Base-by-base conservation (phyloP, 495 filamentous ascomycete genomes). In the Aspergillus bertholletiae region DNA sequence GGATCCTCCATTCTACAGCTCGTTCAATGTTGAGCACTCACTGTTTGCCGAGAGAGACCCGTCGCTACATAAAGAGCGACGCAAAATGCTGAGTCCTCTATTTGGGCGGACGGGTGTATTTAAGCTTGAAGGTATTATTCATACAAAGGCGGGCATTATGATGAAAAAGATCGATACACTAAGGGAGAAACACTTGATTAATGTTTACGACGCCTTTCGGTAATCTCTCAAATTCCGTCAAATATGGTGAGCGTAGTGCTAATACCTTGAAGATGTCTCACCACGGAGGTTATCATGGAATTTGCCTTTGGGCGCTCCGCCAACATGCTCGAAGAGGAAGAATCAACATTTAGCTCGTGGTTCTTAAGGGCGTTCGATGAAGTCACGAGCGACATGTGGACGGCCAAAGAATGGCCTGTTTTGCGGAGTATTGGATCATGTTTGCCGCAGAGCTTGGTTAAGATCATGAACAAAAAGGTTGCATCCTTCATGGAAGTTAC, bases 51-150 rank as follows among this genome's bases (percentile, higher is more conserved):
- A 59, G 40, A 13, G 6, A 0, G 57, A 59, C 7, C 18, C 20
- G 4, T 17, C 13, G 1, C 1, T 51, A 13, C 47, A 51, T 39
- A 51, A 47, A 17, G 54, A 56, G 24, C 46, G 39, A 7, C 37
- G 54, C 22, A 13, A 30, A 13, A 8, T 45, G 6, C 23, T 56
- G 2, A 56, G 46, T 37, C 54, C 54, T 1, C 15, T 56, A 5
- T 56, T 56, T 20, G 51, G 47, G 1, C 35, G 48, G 2, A 39
- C 27, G 5, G 47, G 24, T 11, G 28, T 46, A 4, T 46, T 51
- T 26, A 56, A 56, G n/a, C 35, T 56, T 3, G 54, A 56, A 39
- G 35, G 35, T 7, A 26, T 56, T 20, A 51, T 56, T 18, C 54
- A 51, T 7, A 23, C 37, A 0, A 51, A 51, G 39, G 15, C 47